phyloP scores from a whole-genome alignment of 371 early-diverging fungal species.

The Saksenaea vasiformis region DNA sequence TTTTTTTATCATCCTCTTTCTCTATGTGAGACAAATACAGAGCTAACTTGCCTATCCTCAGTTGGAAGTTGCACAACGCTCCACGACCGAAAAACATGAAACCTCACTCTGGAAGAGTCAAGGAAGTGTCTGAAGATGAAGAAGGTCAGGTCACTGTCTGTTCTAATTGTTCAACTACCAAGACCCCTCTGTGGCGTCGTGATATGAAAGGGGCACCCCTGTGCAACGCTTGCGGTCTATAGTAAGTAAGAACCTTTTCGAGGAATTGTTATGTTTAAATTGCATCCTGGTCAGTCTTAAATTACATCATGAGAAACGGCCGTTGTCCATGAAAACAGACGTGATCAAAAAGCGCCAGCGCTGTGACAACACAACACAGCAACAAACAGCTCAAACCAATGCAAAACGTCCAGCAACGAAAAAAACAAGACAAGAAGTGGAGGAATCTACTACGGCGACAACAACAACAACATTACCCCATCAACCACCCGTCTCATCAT shows the following conservation, averaged over 20 bases:
- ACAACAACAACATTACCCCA: background rate
- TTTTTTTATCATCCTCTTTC: background rate
- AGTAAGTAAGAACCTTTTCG: slow-evolving; percentile 47
- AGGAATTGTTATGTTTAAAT: background rate
- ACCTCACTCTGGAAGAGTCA: slow-evolving; percentile 1
- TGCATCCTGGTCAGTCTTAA: slow-evolving; percentile 13
- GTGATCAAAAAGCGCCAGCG: slow-evolving; percentile 81
- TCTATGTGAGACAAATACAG: slow-evolving; percentile 1
- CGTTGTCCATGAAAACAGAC: slow-evolving; percentile 74
- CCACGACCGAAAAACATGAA: slow-evolving; percentile 61
- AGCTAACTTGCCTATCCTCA: slow-evolving; percentile 5
- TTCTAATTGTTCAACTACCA: slow-evolving; percentile 81
- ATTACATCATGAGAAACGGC: slow-evolving; percentile 34
- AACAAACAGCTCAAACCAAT: background rate
- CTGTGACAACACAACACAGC: slow-evolving; percentile 41
- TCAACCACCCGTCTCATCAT: background rate
- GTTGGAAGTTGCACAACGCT: slow-evolving; percentile 73
- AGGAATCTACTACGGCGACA: background rate
- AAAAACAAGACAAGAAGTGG: background rate
- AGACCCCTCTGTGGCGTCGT: slow-evolving; percentile 93
- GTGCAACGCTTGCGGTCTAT: slow-evolving; percentile 96
- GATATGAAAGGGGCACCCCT: slow-evolving; percentile 73
- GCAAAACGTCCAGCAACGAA: background rate
- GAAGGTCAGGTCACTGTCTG: slow-evolving; percentile 53
- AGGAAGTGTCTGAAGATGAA: slow-evolving; percentile 15